Conservation (phyloP, 2,329 filamentous ascomycete genomes). For the Verticillium nonalfalfae region DNA sequence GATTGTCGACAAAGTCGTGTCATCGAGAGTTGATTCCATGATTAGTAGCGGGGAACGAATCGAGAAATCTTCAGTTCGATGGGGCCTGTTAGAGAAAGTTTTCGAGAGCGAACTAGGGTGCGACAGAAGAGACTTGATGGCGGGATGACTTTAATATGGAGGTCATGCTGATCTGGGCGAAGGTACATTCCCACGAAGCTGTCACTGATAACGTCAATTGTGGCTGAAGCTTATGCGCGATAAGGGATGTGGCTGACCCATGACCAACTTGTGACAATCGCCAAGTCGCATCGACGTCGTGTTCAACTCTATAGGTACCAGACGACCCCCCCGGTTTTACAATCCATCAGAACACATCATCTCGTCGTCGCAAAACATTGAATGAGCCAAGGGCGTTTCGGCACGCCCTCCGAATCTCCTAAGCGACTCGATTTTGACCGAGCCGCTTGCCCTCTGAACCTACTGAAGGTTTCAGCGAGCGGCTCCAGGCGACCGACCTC, state of each 20-base stretch:
- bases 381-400: background rate
- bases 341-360: background rate
- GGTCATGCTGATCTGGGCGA: no score
- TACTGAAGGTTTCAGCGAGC: background rate
- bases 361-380: background rate
- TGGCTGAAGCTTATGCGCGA: background rate
- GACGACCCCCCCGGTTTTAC: background rate
- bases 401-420: background rate
- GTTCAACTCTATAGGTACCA: background rate
- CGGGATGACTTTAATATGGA: no score
- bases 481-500: conserved; percentile 2
- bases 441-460: background rate
- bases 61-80: background rate
- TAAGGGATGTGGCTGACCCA: background rate
- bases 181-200: background rate
- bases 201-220: background rate
- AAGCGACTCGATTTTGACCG: background rate
- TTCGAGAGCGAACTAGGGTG: no score
- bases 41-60: background rate
- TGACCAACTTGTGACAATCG: background rate
- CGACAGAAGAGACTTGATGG: no score
- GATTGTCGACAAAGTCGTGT: conserved; percentile 48
- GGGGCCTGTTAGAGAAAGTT: no score
- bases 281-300: conserved; percentile 1
- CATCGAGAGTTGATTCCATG: conserved; percentile 36